Evolutionary conservation across 495 filamentous ascomycete species (phyloP).

Genomic region (Venustampulla echinocandica): DNA sequence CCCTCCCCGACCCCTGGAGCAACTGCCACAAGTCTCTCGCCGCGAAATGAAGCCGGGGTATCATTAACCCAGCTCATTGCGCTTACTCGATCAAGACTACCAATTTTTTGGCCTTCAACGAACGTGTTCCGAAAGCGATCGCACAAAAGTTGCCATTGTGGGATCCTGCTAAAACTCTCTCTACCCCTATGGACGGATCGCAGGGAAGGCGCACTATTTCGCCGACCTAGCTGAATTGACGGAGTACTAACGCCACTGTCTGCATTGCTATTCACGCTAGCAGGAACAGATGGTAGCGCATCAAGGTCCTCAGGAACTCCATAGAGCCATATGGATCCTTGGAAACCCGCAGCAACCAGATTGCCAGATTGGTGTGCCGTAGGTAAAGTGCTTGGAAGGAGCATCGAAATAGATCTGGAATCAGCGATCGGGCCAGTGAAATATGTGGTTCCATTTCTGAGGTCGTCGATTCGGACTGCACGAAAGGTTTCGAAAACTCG

Average conservation of each 20-base stretch:
- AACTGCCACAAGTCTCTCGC: conserved; percentile 61
- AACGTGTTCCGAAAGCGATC: conserved; percentile 58
- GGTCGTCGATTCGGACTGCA: conserved; percentile 63
- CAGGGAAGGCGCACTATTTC: conserved; percentile 22
- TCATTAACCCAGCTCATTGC: conserved; percentile 55
- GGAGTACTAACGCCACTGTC: conserved; percentile 26
- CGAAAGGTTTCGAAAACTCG: conserved; percentile 66
- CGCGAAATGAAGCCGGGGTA: conserved; percentile 32
- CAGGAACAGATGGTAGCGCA: conserved; percentile 26
- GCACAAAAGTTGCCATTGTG: conserved; percentile 62
- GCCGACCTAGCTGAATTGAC: conserved; percentile 15
- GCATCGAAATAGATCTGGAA: conserved; percentile 31
- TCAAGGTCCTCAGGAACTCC: conserved; percentile 70
- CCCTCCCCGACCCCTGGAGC: conserved; percentile 65
- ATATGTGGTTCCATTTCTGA: conserved; percentile 69
- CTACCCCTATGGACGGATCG: conserved; percentile 9
- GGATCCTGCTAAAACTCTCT: conserved; percentile 30
- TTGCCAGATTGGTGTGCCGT: conserved; percentile 59
- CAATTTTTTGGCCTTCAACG: conserved; percentile 49
- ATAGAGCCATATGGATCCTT: conserved; percentile 69
- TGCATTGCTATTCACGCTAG: conserved; percentile 13
- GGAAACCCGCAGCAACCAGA: conserved; percentile 67
- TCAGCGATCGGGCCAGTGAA: conserved; percentile 62
- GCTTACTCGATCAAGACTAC: conserved; percentile 45
- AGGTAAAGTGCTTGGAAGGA: conserved; percentile 60